Conservation (phyloP, 2,329 filamentous ascomycete genomes). For the Canariomyces notabilis region DNA sequence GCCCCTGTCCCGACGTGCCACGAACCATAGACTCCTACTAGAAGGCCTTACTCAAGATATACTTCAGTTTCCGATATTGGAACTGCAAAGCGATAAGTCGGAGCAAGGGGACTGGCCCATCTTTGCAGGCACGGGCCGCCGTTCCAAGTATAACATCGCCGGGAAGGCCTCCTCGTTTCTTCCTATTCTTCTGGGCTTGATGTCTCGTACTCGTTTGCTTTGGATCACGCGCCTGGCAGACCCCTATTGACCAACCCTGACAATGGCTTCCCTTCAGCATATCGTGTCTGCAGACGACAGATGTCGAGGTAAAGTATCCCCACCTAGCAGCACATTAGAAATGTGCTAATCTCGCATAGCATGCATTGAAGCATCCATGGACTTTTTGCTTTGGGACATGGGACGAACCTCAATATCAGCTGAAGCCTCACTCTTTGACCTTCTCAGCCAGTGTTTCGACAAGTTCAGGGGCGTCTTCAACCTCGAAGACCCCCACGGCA, state of each 20-base stretch:
- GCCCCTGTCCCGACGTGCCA: conserved; percentile 9
- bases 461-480: conserved; percentile 23
- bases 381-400: conserved; percentile 25
- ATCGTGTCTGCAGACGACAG: background rate
- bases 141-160: conserved; percentile 4
- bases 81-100: background rate
- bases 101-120: background rate
- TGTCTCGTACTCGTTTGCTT: background rate
- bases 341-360: conserved; percentile 18
- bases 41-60: conserved; percentile 1
- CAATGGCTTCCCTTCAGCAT: conserved; percentile 3
- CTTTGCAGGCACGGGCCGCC: too few relatives aligned
- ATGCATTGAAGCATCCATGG: conserved; percentile 28
- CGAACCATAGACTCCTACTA: conserved; percentile 16
- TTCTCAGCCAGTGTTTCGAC: conserved; percentile 25
- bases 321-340: background rate
- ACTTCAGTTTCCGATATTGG: conserved; percentile 3
- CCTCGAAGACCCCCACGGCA: conserved; percentile 16
- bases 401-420: conserved; percentile 28
- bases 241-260: background rate
- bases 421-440: conserved; percentile 26
- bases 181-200: background rate
- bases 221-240: background rate
- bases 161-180: background rate
- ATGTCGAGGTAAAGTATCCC: conserved; percentile 10